Percentiles rank a stretch among this genome's conserved stretches.
Conservation (phyloP, 148 eudicot species). For the Hydrangea macrophylla region DNA sequence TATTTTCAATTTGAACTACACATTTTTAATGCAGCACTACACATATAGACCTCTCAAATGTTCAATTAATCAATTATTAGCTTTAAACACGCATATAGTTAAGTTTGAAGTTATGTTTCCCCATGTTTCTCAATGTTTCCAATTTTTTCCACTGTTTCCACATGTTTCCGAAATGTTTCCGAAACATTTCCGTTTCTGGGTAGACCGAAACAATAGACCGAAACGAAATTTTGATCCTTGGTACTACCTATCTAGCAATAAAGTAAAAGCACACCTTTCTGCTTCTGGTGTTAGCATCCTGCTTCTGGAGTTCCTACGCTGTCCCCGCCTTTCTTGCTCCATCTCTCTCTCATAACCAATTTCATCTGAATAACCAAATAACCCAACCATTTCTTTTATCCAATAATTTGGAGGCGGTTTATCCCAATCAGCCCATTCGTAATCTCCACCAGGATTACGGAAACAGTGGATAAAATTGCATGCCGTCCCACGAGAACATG, state of each 20-base stretch:
- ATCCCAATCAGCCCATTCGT: constrained; percentile 99
- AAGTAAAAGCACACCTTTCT: constrained; percentile 28
- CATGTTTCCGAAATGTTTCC: too few relatives aligned
- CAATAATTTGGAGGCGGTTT: constrained; percentile 85
- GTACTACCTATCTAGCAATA: neutral
- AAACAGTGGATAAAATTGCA: constrained; percentile 96
- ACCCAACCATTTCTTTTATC: constrained; percentile 68
- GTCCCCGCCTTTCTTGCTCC: constrained; percentile 31
- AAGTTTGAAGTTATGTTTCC: too few relatives aligned
- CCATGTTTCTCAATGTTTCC: too few relatives aligned
- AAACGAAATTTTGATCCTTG: too few relatives aligned
- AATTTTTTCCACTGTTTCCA: too few relatives aligned
- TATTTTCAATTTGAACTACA: too few relatives aligned
- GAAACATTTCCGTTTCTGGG: too few relatives aligned
- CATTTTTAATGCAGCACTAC: too few relatives aligned
- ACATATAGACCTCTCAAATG: too few relatives aligned
- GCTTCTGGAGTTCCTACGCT: constrained; percentile 24
- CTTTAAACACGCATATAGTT: too few relatives aligned
- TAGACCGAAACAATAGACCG: too few relatives aligned
- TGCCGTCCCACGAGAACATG: constrained; percentile 82
- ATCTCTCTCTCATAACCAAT: constrained; percentile 27
- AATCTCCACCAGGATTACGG: constrained; percentile 91
- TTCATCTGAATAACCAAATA: constrained; percentile 66
- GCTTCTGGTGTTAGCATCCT: constrained; percentile 25
- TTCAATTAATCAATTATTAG: too few relatives aligned